Percentiles rank a stretch among this genome's conserved stretches.
These are phyloP conservation scores for Pseudocercospora crystallina DNA, from an alignment of 2,329 filamentous ascomycete species.

Conservation along the genomic window DNA sequence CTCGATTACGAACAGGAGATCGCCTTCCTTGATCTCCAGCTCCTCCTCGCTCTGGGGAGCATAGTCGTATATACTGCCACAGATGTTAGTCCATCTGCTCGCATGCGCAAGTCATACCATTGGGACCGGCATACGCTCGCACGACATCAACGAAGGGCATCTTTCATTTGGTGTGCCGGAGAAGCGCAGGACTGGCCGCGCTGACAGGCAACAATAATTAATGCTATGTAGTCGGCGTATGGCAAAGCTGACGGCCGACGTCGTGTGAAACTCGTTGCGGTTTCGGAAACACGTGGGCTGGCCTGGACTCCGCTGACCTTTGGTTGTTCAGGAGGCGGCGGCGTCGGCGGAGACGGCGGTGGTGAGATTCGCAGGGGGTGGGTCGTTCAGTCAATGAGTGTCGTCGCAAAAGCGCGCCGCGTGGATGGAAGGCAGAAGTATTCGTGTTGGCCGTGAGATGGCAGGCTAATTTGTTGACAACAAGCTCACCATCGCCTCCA, in stretches of 20 bases:
- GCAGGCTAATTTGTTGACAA: too few relatives aligned
- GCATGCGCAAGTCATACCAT: too few relatives aligned
- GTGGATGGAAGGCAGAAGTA: not conserved
- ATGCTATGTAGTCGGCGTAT: not conserved
- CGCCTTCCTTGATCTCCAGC: constrained; percentile 79
- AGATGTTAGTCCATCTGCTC: too few relatives aligned
- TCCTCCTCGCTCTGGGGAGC: constrained; percentile 81
- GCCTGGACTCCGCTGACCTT: not conserved
- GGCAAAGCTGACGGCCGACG: not conserved
- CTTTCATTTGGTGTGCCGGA: constrained; percentile 7
- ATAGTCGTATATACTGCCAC: constrained; percentile 73
- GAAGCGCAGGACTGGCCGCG: not conserved
- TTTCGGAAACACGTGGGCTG: not conserved
- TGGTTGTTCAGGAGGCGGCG: not conserved
- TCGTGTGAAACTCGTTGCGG: not conserved
- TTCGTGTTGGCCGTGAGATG: too few relatives aligned
- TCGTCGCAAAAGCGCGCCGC: not conserved
- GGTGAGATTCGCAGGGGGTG: too few relatives aligned
- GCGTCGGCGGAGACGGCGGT: not conserved
- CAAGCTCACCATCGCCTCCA: too few relatives aligned
- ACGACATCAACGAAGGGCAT: constrained; percentile 95
- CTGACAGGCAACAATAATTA: not conserved
- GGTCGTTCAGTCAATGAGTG: not conserved
- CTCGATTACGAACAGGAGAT: constrained; percentile 83
- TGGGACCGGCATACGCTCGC: constrained; percentile 55